Conservation (phyloP, 257 asterid genomes). For the Echites panduratus region DNA sequence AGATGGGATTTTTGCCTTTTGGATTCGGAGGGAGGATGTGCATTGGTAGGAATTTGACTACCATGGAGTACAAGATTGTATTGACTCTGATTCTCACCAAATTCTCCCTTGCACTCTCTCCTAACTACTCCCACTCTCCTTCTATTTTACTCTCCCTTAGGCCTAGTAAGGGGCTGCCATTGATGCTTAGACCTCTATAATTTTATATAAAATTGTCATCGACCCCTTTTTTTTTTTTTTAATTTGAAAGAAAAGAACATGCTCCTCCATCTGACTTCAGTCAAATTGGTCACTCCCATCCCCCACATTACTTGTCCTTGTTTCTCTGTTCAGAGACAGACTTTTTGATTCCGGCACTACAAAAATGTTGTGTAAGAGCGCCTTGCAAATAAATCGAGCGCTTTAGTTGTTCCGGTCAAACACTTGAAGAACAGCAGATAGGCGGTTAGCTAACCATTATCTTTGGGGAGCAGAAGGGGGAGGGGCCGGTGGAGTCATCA, state of each 20-base stretch:
- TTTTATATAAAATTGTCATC: neutral
- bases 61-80: conserved; percentile 74
- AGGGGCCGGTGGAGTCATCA: too few relatives aligned
- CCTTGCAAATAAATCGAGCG: too few relatives aligned
- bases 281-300: neutral
- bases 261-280: too few relatives aligned
- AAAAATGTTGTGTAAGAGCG: too few relatives aligned
- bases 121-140: conserved; percentile 58
- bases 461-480: too few relatives aligned
- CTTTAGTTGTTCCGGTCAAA: too few relatives aligned
- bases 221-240: too few relatives aligned
- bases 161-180: conserved; percentile 69
- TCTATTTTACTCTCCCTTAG: conserved; percentile 72
- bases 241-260: too few relatives aligned
- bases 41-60: conserved; percentile 58
- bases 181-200: conserved; percentile 43
- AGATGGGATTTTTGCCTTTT: conserved; percentile 82
- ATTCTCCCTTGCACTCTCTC: conserved; percentile 65
- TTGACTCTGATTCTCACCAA: conserved; percentile 46
- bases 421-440: too few relatives aligned
- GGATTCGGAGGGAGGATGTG: conserved; percentile 97
- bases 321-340: too few relatives aligned
- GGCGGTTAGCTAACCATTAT: too few relatives aligned
- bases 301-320: neutral
- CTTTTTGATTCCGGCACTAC: too few relatives aligned